phyloP scores from a whole-genome alignment of 2,329 filamentous ascomycete species.

The Cladophialophora bantiana region DNA sequence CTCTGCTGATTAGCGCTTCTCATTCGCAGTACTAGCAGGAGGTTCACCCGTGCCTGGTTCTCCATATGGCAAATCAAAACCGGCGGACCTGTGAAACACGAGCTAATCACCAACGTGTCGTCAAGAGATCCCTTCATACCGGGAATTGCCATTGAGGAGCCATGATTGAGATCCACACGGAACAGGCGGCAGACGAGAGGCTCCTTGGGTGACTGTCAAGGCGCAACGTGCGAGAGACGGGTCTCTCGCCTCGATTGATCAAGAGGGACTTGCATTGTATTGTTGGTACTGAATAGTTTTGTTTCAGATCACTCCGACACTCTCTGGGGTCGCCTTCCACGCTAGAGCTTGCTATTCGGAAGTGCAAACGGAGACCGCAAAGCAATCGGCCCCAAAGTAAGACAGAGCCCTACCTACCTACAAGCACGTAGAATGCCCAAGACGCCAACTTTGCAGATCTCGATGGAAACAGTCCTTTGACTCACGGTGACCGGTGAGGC shows the following conservation, averaged over 20 bases:
- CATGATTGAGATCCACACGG: not conserved
- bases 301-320: not conserved
- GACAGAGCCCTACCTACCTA: not conserved
- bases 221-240: conserved; percentile 1
- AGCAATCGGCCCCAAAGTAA: not conserved
- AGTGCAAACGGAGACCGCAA: not conserved
- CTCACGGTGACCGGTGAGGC: conserved; percentile 8
- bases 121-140: conserved; percentile 4
- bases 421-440: not conserved
- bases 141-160: not conserved
- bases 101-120: conserved; percentile 2
- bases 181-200: conserved; percentile 9
- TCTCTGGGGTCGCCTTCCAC: conserved; percentile 3
- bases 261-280: not conserved
- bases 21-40: not conserved
- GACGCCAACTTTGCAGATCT: not conserved
- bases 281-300: not conserved
- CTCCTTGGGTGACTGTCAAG: not conserved
- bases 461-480: not conserved
- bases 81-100: not conserved
- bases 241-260: not conserved
- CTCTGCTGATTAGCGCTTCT: not conserved
- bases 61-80: not conserved
- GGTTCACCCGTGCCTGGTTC: not conserved
- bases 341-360: not conserved